These are phyloP conservation scores for Fusarium sp. DNA, from an alignment of 2,329 filamentous ascomycete genomes.

Conservation along the genomic window DNA sequence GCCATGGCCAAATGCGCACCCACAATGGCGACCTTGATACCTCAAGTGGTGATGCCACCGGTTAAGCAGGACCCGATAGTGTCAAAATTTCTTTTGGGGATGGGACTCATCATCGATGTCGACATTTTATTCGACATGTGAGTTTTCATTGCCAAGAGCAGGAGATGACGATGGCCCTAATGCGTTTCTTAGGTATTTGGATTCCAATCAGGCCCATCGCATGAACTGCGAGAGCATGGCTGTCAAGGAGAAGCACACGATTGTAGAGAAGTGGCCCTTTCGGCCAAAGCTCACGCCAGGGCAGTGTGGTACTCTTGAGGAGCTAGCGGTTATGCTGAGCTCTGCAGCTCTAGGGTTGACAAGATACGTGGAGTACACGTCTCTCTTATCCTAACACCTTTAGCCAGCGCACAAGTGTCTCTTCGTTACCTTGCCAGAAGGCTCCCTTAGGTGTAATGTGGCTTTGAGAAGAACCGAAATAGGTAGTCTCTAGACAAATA, in stretches of 20 bases:
- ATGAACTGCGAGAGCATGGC: not conserved
- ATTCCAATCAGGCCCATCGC: not conserved
- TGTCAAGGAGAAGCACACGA: slow-evolving; percentile 13
- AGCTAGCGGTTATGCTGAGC: slow-evolving; percentile 1
- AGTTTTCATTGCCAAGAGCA: not conserved
- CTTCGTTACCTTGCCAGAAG: not conserved
- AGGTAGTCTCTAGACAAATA: not conserved
- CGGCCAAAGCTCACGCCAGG: slow-evolving; percentile 1
- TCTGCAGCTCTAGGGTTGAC: not conserved
- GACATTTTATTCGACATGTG: not conserved
- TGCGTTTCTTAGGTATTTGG: not conserved
- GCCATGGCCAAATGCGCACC: not conserved
- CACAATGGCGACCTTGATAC: not conserved
- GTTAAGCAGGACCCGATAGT: not conserved
- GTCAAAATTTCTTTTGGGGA: not conserved
- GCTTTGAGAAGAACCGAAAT: not conserved
- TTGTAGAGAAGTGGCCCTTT: slow-evolving; percentile 20
- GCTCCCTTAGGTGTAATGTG: not conserved
- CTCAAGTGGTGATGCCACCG: not conserved
- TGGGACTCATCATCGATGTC: not conserved
- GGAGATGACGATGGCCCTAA: not conserved
- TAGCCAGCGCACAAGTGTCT: not conserved
- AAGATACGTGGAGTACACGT: slow-evolving; percentile 19
- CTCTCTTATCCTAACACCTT: not conserved
- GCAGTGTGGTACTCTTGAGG: not conserved